Base-by-base conservation (phyloP, 805 yeast genomes). In the Suhomyces prunicola region DNA sequence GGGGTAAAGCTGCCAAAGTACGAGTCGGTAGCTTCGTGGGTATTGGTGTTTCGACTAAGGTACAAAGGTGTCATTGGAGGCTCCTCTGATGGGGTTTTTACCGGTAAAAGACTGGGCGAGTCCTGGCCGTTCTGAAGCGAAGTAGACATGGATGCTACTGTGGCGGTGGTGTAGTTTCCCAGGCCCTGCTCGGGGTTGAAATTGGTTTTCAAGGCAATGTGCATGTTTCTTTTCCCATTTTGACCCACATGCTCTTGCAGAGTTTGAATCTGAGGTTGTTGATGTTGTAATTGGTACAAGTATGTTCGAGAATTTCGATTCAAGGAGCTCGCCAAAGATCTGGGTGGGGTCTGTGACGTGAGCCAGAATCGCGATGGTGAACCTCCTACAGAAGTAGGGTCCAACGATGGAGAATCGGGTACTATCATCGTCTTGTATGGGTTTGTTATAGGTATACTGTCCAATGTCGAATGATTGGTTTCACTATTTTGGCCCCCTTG, bases 291-390 rank as follows among this genome's bases (percentile, higher is more conserved):
- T 51, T 57, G 65, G 26, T 54, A 56, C 29, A 50, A 36, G 19
- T 54, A 61, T 2, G 57, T 51, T 19, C 63, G 55, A 7, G 63
- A 60, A 39, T 57, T 65, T 50, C 59, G 57, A 52, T 54, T 57
- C 47, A 57, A 44, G 15, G 68, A 64, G 51, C 56, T 64, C 24
- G 58, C 65, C 51, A 54, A 65, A 33, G 69, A 69, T 56, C 59
- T 61, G 15, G 85, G 85, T 1, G 85, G 85, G 0, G 85, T 79
- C 50, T 77, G 78, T 19, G 79, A 73, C n/a, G 76, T 71, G 45
- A 82, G 65, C 75, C 81, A 77, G 55, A 82, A 80, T 47, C 80
- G 64, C 4, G 85, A 80, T 1, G 86, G 86, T 0, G 84, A 80
- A 5, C 82, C 83, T 2, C 80, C 78, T 13, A 81, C 47, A 4